phyloP scores from a whole-genome alignment of 2,329 filamentous ascomycete genomes.

The Colletotrichum acutatum region DNA sequence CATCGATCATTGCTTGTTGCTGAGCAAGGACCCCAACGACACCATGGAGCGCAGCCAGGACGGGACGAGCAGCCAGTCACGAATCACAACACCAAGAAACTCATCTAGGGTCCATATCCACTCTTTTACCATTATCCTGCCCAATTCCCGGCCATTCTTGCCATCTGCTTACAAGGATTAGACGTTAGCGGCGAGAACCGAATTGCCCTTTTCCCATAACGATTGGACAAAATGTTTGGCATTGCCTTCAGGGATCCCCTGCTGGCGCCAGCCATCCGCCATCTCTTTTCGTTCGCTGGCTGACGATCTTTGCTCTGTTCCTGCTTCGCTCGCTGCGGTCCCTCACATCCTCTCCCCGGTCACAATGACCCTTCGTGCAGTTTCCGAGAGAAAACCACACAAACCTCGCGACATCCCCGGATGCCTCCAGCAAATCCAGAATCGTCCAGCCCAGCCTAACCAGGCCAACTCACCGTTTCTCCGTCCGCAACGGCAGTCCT shows the following conservation, averaged over 20 bases:
- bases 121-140: conserved; percentile 4
- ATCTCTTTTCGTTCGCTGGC: conserved; percentile 23
- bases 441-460: conserved; percentile 4
- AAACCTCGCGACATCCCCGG: not conserved
- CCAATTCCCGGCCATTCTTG: not conserved
- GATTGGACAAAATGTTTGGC: conserved; percentile 22
- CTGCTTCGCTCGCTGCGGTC: conserved; percentile 13
- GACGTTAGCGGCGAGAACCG: conserved; percentile 19
- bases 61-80: conserved; percentile 13
- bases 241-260: conserved; percentile 11
- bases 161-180: conserved; percentile 15
- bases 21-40: not conserved
- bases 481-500: conserved; percentile 9
- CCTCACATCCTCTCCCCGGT: conserved; percentile 16
- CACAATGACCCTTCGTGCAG: conserved; percentile 35
- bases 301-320: conserved; percentile 35
- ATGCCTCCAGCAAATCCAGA: conserved; percentile 17
- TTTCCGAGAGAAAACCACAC: not conserved
- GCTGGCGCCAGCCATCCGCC: conserved; percentile 32
- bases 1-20: conserved; percentile 29
- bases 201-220: not conserved
- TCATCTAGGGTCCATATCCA: conserved; percentile 17
- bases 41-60: not conserved
- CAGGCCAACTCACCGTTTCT: conserved; percentile 23
- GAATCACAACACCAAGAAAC: conserved; percentile 2